Percentiles rank a stretch among this genome's conserved stretches.
phyloP scores from a whole-genome alignment of 495 filamentous ascomycete genomes.

The Trichoderma virens region DNA sequence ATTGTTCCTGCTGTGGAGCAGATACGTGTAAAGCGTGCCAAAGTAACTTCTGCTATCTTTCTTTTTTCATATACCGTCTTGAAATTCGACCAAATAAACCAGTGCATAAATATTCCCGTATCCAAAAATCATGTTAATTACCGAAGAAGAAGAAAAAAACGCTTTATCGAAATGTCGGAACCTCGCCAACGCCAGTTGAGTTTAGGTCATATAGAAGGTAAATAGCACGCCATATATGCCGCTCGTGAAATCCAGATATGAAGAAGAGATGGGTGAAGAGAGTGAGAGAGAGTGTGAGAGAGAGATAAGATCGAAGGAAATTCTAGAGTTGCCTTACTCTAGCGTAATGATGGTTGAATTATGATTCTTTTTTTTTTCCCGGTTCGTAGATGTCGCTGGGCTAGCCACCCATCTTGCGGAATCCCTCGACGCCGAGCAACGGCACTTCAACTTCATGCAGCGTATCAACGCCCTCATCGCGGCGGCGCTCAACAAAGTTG shows the following conservation, averaged over 20 bases:
- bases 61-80: background rate
- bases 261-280: background rate
- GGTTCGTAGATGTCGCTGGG: background rate
- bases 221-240: background rate
- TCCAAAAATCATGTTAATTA: background rate
- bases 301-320: background rate
- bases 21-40: background rate
- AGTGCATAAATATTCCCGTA: background rate
- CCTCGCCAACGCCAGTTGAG: background rate
- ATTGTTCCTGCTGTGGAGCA: background rate
- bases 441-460: slow-evolving; percentile 81
- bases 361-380: background rate
- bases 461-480: slow-evolving; percentile 72
- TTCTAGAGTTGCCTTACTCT: background rate
- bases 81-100: background rate
- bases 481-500: slow-evolving; percentile 81
- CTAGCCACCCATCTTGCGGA: slow-evolving; percentile 47
- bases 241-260: background rate
- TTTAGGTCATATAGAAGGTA: background rate
- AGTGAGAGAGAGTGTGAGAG: background rate
- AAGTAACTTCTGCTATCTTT: background rate
- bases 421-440: slow-evolving; percentile 74
- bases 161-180: background rate
- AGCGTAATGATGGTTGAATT: background rate
- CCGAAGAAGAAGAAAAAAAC: background rate